Conservation (phyloP, 75 land plant species). For the Larix kaempferi region DNA sequence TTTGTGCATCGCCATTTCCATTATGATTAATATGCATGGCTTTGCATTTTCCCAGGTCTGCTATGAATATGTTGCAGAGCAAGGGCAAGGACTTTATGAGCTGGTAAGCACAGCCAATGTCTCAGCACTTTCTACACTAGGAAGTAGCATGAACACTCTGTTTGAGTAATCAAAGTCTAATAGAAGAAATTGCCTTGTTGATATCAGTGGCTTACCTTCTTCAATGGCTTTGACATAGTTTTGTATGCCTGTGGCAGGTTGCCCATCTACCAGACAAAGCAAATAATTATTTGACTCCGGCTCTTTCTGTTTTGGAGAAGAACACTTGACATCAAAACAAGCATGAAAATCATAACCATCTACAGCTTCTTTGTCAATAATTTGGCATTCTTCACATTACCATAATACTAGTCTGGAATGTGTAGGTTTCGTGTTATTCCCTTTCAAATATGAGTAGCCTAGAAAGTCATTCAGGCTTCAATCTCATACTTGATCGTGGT, state of each 20-base stretch:
- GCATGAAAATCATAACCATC: too few relatives aligned
- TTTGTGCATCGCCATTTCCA: neutral
- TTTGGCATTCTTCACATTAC: too few relatives aligned
- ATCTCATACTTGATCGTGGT: too few relatives aligned
- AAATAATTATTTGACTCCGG: conserved; percentile 94
- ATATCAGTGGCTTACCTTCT: neutral
- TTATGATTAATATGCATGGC: neutral
- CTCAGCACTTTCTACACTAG: neutral
- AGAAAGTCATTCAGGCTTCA: too few relatives aligned
- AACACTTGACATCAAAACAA: conserved; percentile 54
- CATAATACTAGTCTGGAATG: too few relatives aligned
- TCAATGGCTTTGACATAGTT: neutral
- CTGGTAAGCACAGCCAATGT: conserved; percentile 49
- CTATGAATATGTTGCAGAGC: conserved; percentile 90
- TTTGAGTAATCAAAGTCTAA: neutral
- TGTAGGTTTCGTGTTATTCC: too few relatives aligned
- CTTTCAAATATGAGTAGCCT: too few relatives aligned
- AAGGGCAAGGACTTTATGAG: conserved; percentile 93
- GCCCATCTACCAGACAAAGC: conserved; percentile 99
- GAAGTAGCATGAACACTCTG: neutral
- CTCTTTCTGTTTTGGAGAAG: conserved; percentile 86
- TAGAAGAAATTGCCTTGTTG: neutral
- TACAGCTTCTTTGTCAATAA: too few relatives aligned
- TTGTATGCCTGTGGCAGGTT: conserved; percentile 45
- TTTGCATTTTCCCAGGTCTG: conserved; percentile 61